A percentile compares a stretch with the other conserved stretches of the same genome.
These are phyloP conservation scores for Phialophora tarda DNA, from an alignment of 2,329 filamentous ascomycete genomes.

Conservation along the genomic window DNA sequence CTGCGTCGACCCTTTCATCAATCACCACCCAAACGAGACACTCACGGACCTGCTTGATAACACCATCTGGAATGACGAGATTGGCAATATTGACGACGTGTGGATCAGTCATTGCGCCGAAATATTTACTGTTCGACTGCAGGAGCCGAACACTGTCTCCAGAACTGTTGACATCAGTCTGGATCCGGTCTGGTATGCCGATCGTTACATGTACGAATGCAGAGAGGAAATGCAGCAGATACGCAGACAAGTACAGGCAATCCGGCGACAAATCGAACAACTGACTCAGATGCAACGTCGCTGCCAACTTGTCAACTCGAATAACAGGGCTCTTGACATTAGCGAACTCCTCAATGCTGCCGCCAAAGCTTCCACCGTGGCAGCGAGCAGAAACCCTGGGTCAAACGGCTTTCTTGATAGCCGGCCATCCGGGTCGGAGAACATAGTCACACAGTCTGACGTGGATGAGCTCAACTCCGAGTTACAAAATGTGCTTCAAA, in stretches of 20 bases:
- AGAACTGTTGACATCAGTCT: slow-evolving; percentile 55
- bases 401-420: slow-evolving; percentile 15
- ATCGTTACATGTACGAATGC: slow-evolving; percentile 64
- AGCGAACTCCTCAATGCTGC: slow-evolving; percentile 37
- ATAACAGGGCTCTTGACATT: slow-evolving; percentile 32
- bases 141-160: slow-evolving; percentile 45
- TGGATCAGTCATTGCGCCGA: slow-evolving; percentile 59
- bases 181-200: slow-evolving; percentile 61
- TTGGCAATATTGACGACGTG: slow-evolving; percentile 50
- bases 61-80: slow-evolving; percentile 55
- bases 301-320: slow-evolving; percentile 30
- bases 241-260: slow-evolving; percentile 46
- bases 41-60: slow-evolving; percentile 62
- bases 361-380: slow-evolving; percentile 44
- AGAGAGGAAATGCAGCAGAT: slow-evolving; percentile 55
- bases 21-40: slow-evolving; percentile 49
- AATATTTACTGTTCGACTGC: slow-evolving; percentile 59
- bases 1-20: slow-evolving; percentile 48
- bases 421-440: slow-evolving; percentile 21
- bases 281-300: slow-evolving; percentile 34
- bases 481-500: slow-evolving; percentile 46
- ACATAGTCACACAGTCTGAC: slow-evolving; percentile 20
- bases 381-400: slow-evolving; percentile 35
- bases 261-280: slow-evolving; percentile 33
- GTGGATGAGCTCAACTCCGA: slow-evolving; percentile 44